Evolutionary conservation across 2,329 filamentous ascomycete genomes (phyloP), one percentile per base, ranked within the genome.

Genomic region (Cercospora beticola): DNA sequence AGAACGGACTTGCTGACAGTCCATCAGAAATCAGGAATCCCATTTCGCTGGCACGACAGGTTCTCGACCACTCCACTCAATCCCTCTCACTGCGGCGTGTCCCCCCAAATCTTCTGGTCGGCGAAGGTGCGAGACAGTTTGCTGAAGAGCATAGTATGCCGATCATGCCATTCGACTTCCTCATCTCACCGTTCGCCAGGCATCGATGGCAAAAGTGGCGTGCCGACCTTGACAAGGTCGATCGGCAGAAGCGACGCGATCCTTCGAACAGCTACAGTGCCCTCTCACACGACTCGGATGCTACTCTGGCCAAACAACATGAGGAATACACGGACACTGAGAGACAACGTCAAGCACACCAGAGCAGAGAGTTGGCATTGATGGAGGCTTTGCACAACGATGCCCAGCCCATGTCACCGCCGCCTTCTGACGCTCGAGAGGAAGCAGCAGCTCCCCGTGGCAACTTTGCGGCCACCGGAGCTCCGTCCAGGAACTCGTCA

Each of bases 51-150:
- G 95, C 95, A 64, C 92, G 94, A 58, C 80, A 92, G 43, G 88
- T 99, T 28, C 88, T 97, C 23, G 91, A 97, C 66, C 86, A 87
- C 67, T 92, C 92, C 67, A 91, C 87, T 61, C 86, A 89, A 67
- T 88, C 91, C 0, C 82, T 98, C n/a, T 92, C 92, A 7, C 86
- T 98, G 62, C 89, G 92, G 65, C 89, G 95, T 66, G 93, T 99
- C 4, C 94, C 96, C 8, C 95, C 95, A 9, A 98, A 97, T 75
- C 88, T 97, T 26, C 86, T 99, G 1, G 92, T 97, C 10, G 92
- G 93, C 36, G 85, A 92, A 73, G 95, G 95, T 10, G 95, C 95
- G 16, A 90, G 87, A 54, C 87, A 90, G n/a, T 99, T 96, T 80
- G 95, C 94, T 0, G 87, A 87, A 69, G 89, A 94, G 68, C 87